These are phyloP conservation scores for Usnea hakonensis DNA, from an alignment of 495 filamentous ascomycete species.

Conservation along the genomic window DNA sequence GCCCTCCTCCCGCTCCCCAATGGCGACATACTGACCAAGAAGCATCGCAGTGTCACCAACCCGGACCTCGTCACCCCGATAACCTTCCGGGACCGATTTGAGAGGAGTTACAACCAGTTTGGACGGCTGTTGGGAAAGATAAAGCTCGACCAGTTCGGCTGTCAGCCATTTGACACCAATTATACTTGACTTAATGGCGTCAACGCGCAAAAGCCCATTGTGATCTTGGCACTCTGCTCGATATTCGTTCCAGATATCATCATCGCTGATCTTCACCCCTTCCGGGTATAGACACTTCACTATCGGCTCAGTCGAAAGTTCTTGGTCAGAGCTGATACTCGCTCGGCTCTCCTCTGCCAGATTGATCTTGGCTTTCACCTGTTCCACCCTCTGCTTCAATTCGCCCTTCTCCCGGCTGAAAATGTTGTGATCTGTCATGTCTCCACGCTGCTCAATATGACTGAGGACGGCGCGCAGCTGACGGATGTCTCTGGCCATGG, in stretches of 20 bases:
- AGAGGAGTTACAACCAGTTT: slow-evolving; percentile 26
- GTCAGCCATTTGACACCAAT: slow-evolving; percentile 20
- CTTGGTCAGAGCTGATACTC: slow-evolving; percentile 17
- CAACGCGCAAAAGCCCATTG: slow-evolving; percentile 21
- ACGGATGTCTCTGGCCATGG: slow-evolving; percentile 23
- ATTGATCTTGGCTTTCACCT: slow-evolving; percentile 18
- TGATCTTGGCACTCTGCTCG: slow-evolving; percentile 13
- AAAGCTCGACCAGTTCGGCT: slow-evolving; percentile 23
- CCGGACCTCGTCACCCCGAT: slow-evolving; percentile 16
- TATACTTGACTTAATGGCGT: slow-evolving; percentile 22
- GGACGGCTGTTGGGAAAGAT: slow-evolving; percentile 15
- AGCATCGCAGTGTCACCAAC: slow-evolving; percentile 17
- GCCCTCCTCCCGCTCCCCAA: slow-evolving; percentile 6
- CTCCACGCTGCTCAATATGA: slow-evolving; percentile 17
- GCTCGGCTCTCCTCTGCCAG: slow-evolving; percentile 20
- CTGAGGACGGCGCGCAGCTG: slow-evolving; percentile 19
- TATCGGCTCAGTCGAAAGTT: slow-evolving; percentile 28
- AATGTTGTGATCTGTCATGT: slow-evolving; percentile 11
- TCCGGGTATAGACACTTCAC: slow-evolving; percentile 21
- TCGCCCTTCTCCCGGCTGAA: slow-evolving; percentile 9
- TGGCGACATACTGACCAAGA: slow-evolving; percentile 15
- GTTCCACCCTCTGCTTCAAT: slow-evolving; percentile 17
- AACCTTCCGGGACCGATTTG: slow-evolving; percentile 18
- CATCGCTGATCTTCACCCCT: slow-evolving; percentile 4
- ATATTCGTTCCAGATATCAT: slow-evolving; percentile 26